Evolutionary conservation across 2,329 filamentous ascomycete genomes (phyloP).

Genomic region (Colletotrichum lini): DNA sequence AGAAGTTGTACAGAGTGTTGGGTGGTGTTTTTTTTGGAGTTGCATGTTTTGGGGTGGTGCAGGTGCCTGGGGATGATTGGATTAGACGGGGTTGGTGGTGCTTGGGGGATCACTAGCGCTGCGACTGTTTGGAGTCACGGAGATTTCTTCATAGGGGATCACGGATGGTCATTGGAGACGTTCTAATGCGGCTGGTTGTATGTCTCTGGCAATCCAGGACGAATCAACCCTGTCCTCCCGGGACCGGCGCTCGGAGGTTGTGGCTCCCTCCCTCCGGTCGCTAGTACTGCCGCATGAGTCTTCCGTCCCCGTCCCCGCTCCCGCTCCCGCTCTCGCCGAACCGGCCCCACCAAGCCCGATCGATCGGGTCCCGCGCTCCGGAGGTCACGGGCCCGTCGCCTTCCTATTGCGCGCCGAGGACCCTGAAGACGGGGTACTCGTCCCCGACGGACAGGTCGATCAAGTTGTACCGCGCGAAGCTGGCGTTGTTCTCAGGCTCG

Average conservation of each 20-base stretch:
- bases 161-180: background rate
- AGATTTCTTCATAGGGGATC: background rate
- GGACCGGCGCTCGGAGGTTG: background rate
- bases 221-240: background rate
- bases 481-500: slow-evolving; percentile 52
- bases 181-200: slow-evolving; percentile 4
- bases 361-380: background rate
- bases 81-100: background rate
- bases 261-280: background rate
- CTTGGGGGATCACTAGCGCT: background rate
- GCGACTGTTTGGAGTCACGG: background rate
- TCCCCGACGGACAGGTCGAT: slow-evolving; percentile 47
- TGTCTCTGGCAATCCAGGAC: background rate
- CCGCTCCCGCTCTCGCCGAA: background rate
- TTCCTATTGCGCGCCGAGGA: slow-evolving; percentile 26
- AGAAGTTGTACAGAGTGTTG: background rate
- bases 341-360: background rate
- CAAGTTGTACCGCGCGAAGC: slow-evolving; percentile 49
- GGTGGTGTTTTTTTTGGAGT: background rate
- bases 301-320: background rate
- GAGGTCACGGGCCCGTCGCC: background rate
- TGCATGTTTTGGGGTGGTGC: slow-evolving; percentile 3
- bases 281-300: background rate
- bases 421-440: slow-evolving; percentile 50
- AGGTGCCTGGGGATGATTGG: slow-evolving; percentile 20